phyloP scores from a whole-genome alignment of 106 monocot species.

The Gastrodia elata region DNA sequence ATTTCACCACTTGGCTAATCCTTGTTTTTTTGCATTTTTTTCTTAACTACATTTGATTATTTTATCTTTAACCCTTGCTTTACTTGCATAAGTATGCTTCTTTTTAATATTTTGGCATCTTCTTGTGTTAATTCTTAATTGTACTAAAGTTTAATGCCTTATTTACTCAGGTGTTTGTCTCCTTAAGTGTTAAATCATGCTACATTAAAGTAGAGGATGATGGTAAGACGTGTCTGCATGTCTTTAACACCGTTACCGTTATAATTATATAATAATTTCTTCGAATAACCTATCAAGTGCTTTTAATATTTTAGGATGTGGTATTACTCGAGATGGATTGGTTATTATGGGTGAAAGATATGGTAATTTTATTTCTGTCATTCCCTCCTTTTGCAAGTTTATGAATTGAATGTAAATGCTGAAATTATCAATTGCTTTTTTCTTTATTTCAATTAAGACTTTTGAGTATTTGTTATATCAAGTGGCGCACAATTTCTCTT shows the following conservation, averaged over 20 bases:
- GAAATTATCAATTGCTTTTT: background rate
- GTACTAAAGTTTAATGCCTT: background rate
- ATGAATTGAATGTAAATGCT: background rate
- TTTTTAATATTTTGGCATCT: background rate
- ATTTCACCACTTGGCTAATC: background rate
- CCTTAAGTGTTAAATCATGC: slow-evolving; percentile 42
- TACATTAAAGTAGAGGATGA: slow-evolving; percentile 85
- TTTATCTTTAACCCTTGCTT: background rate
- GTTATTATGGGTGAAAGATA: slow-evolving; percentile 70
- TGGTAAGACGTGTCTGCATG: slow-evolving; percentile 36
- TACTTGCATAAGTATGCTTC: background rate
- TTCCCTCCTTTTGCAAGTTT: background rate
- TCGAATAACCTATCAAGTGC: background rate
- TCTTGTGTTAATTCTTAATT: slow-evolving; percentile 4
- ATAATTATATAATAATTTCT: background rate
- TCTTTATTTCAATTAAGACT: background rate
- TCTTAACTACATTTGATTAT: background rate
- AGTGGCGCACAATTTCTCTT: background rate
- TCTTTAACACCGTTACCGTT: background rate
- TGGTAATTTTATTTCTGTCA: slow-evolving; percentile 26
- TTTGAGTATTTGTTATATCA: no score
- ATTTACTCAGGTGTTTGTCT: slow-evolving; percentile 54
- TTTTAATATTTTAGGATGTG: slow-evolving; percentile 44
- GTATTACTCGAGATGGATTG: slow-evolving; percentile 81
- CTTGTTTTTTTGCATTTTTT: background rate